Base-by-base conservation (phyloP, 805 yeast genomes). In the Wickerhamomyces silvicola region DNA sequence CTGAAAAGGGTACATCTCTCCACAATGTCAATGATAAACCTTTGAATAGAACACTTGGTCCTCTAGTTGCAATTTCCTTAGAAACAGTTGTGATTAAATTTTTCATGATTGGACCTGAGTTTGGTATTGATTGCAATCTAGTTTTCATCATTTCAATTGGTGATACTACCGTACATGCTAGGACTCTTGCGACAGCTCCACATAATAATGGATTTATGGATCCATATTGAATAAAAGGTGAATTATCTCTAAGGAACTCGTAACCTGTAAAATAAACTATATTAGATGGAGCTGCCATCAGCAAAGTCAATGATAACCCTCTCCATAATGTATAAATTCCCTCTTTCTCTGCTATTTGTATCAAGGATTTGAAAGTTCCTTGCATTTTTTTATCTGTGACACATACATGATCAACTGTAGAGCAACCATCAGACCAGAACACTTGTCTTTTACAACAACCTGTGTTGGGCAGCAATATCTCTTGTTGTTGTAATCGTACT, bases 1-100 rank as follows among this genome's bases (percentile, higher is more conserved):
- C 97, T 40, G 94, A 81, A 54, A 92, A 92, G 2, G 98, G 98
- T 0, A 90, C 97, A 55, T 92, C 98, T 57, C 98, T 70, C 95
- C 95, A 90, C 11, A 92, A 66, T 0, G 98, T 92, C 24, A 92
- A 68, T 24, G 81, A 77, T 15, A 92, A 62, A 1, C 98, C 98
- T 34, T 80, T 78, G 67, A 87, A 92, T 13, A 92, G 55, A 0
- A 86, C 70, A 2, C 60, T 55, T 3, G 72, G 38, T 0, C 98
- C 98, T 10, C 67, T 65, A 1, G 51, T 38, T 23, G 59, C 54
- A 5, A 85, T 60, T 46, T 80, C 77, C 3, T 52, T 46, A 30
- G 52, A 52, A 18, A 80, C 64, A 28, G 83, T 87, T 17, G 56
- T 59, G 31, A 81, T 46, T 18, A 82, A 57, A 35, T 72, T 66